Evolutionary conservation across 192 early-diverging fungal genomes (phyloP), one percentile per base, ranked within the genome.

Genomic region (Mortierella hygrophila): DNA sequence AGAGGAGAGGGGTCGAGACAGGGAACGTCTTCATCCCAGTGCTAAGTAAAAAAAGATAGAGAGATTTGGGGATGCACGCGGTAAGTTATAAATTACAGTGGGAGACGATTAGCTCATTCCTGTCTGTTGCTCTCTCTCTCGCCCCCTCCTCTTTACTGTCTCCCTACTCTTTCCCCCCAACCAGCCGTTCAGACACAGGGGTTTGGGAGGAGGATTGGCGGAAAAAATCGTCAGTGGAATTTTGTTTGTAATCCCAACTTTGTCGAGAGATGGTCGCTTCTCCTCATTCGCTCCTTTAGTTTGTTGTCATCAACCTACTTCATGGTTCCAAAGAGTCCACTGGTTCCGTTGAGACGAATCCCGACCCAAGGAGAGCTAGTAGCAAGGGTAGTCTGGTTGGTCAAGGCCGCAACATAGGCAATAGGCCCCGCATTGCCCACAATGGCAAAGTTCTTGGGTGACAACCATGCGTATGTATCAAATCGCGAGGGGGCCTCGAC

Each of bases 361-460:
- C 77, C 83, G 20, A 32, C 60, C 83, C 83, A 85, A 13, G 78
- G 68, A 18, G 73, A 76, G 37, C 52, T 55, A 1, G 78, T 79
- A 41, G 23, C 37, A 9, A 29, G 18, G 26, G 8, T 41, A 13
- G 83, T 76, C 21, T 10, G 13, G 70, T 85, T 85, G 16, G 77
- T 8, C 2, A 85, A 20, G 13, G 68, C 83, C 1, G 29, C 60
- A 65, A 15, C 60, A 32, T 32, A 65, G 2, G 26, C 60, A 65
- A 32, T 35, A 4, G 60, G 60, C 1, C 60, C 60, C 1, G 60
- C 29, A 15, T 65, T 0, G n/a, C 60, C 60, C 2, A 65, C 60
- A 65, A 65, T 32, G 29, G 60, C 60, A 65, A 32, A 65, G 29
- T 65, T 65, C 11, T 65, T 65, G 10, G 60, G 60, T 9, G 60